Base-by-base conservation (phyloP, 148 eudicot species). In the Vaccinium corymbosum region DNA sequence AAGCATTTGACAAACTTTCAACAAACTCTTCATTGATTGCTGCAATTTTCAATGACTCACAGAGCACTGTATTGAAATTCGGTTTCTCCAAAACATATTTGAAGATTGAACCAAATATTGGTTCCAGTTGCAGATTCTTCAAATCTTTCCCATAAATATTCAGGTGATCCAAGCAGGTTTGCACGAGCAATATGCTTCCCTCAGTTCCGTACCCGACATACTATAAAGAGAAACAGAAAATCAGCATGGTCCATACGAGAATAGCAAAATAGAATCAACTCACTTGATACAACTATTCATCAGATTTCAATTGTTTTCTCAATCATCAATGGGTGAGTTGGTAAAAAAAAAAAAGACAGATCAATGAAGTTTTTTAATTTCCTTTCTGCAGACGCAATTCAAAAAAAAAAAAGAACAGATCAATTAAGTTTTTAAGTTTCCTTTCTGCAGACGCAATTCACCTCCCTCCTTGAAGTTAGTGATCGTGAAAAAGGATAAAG, bases 1-100 rank as follows among this genome's bases (percentile, higher is more conserved):
- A 86, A 8, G 91, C 89, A 86, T 87, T 86, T 20, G 93, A 95
- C 55, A 97, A 86, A 88, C 88, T 90, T 79, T 87, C 94, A 85
- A 97, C 90, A 86, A 93, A 88, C 76, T 94, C 95, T 75, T 95
- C 99, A 87, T 84, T 88, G 82, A 93, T 76, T 10, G 88, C 80
- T 29, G 76, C 62, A 80, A 83, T 84, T 89, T 89, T 89, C 38
- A 97, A 82, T 83, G 96, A 92, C 88, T 89, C 91, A 68, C 90
- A 87, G 22, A 97, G 87, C 61, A 95, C 90, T 32, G 97, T 88
- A 84, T 93, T 90, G 89, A 94, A 94, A 88, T 95, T 93, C 1
- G 96, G 98, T 82, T 90, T 91, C 75, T 88, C 90, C 91, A 97
- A 80, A 76, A 95, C 77, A 75, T 84, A 89, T 86, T 86, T 95